Evolutionary conservation across 2,329 filamentous ascomycete genomes (phyloP).

Genomic region (Ascomycota sp.): DNA sequence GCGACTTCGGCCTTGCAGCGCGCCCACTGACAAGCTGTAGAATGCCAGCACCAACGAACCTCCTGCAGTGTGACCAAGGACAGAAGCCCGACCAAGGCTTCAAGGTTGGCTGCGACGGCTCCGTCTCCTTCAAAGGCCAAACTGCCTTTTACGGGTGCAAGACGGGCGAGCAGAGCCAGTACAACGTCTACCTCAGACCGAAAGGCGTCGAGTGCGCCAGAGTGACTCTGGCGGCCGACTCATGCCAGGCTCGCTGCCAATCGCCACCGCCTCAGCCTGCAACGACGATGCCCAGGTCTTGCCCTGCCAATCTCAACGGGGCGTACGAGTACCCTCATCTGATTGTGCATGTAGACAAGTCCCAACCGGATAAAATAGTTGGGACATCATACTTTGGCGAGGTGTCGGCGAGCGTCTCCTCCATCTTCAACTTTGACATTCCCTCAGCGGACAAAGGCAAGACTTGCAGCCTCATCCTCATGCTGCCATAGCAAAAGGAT

Average conservation of each 20-base stretch:
- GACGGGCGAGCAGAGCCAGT: constrained; percentile 26
- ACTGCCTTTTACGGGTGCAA: constrained; percentile 37
- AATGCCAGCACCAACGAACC: constrained; percentile 25
- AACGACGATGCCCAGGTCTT: constrained; percentile 7
- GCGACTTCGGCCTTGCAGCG: too few species aligned
- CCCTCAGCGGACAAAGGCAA: constrained; percentile 28
- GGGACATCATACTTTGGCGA: constrained; percentile 34
- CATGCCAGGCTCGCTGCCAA: constrained; percentile 10
- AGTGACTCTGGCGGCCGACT: constrained; percentile 21
- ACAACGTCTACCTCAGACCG: constrained; percentile 28
- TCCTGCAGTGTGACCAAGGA: constrained; percentile 38
- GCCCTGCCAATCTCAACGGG: constrained; percentile 21
- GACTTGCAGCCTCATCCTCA: constrained; percentile 41
- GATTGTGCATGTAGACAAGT: constrained; percentile 35
- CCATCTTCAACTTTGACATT: constrained; percentile 50
- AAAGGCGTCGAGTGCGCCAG: constrained; percentile 23
- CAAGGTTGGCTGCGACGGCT: constrained; percentile 27
- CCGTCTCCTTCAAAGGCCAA: constrained; percentile 26
- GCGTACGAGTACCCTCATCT: constrained; percentile 36
- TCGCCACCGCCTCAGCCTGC: constrained; percentile 3
- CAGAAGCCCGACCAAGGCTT: constrained; percentile 31
- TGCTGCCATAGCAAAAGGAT: constrained; percentile 32
- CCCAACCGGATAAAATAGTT: constrained; percentile 24
- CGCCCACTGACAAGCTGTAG: too few species aligned
- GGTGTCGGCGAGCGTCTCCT: constrained; percentile 27